Percentiles rank a stretch among this genome's conserved stretches.
Evolutionary conservation across 2,329 filamentous ascomycete genomes (phyloP).

Genomic region (Paraphoma chrysanthemicola): DNA sequence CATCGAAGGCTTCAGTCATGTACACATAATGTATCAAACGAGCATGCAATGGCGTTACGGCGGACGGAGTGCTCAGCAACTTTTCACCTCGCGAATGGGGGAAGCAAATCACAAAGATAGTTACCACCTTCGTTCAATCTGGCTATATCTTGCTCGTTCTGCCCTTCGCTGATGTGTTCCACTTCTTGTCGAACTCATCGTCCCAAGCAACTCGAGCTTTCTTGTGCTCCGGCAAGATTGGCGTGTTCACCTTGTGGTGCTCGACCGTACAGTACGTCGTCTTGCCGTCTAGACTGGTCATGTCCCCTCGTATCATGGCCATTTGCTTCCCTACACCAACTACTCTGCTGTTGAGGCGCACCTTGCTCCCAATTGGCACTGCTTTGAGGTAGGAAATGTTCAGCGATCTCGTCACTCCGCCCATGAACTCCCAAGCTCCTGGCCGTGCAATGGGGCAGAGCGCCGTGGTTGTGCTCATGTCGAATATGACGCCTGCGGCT

Average conservation of each 20-base stretch:
- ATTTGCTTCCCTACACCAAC: constrained; percentile 58
- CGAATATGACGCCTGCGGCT: constrained; percentile 49
- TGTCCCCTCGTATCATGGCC: constrained; percentile 59
- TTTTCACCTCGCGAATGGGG: neutral
- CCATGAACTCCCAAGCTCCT: constrained; percentile 61
- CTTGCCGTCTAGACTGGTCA: constrained; percentile 58
- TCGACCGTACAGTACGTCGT: constrained; percentile 58
- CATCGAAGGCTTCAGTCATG: neutral
- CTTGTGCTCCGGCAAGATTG: constrained; percentile 50
- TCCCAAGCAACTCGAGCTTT: constrained; percentile 53
- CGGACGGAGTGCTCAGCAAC: neutral
- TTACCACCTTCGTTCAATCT: neutral
- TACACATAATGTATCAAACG: constrained; percentile 23
- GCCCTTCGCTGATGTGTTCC: constrained; percentile 17
- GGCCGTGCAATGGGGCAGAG: constrained; percentile 57
- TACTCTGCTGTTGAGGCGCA: constrained; percentile 53
- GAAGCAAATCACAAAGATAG: neutral
- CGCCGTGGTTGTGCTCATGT: constrained; percentile 56
- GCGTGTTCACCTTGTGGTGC: constrained; percentile 60
- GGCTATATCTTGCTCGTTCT: constrained; percentile 28
- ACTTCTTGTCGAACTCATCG: constrained; percentile 49
- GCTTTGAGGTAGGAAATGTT: constrained; percentile 61
- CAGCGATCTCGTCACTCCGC: constrained; percentile 58
- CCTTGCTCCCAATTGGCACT: constrained; percentile 55
- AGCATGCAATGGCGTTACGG: constrained; percentile 21